phyloP scores from a whole-genome alignment of 192 early-diverging fungal species.

The Backusella tuberculispora region DNA sequence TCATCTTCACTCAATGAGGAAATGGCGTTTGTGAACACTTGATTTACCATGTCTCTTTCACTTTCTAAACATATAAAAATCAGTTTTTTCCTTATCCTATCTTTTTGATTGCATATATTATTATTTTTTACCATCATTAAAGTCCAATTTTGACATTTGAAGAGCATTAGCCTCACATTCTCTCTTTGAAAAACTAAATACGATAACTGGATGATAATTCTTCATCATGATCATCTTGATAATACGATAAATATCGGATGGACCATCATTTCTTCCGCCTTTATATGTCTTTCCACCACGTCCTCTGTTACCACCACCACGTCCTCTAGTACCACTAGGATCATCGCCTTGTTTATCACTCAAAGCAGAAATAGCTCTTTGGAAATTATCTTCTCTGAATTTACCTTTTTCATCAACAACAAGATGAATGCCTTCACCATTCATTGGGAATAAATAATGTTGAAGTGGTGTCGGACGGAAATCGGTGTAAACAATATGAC shows the following conservation, averaged over 20 bases:
- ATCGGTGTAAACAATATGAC: conserved; percentile 98
- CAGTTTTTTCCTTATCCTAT: neutral
- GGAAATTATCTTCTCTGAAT: conserved; percentile 97
- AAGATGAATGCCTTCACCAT: conserved; percentile 92
- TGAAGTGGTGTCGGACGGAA: conserved; percentile 96
- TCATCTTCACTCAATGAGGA: conserved; percentile 86
- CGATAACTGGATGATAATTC: conserved; percentile 98
- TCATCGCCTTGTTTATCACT: conserved; percentile 66
- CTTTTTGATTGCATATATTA: neutral
- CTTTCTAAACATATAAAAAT: conserved; percentile 48
- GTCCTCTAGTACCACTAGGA: conserved; percentile 50
- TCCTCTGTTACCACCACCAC: conserved; percentile 48
- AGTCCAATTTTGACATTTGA: conserved; percentile 90
- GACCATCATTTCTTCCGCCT: conserved; percentile 58
- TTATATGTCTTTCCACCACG: conserved; percentile 58
- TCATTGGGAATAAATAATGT: conserved; percentile 93
- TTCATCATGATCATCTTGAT: conserved; percentile 94
- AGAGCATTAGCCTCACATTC: conserved; percentile 93
- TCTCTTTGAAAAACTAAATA: conserved; percentile 93
- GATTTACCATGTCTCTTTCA: conserved; percentile 82
- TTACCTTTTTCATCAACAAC: conserved; percentile 95
- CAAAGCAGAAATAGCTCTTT: conserved; percentile 79
- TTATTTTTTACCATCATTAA: conserved; percentile 65
- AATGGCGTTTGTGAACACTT: conserved; percentile 90
- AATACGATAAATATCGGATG: conserved; percentile 90